Evolutionary conservation across 257 asterid species (phyloP), one percentile per base, ranked within the genome.

Genomic region (Perilla frutescens): DNA sequence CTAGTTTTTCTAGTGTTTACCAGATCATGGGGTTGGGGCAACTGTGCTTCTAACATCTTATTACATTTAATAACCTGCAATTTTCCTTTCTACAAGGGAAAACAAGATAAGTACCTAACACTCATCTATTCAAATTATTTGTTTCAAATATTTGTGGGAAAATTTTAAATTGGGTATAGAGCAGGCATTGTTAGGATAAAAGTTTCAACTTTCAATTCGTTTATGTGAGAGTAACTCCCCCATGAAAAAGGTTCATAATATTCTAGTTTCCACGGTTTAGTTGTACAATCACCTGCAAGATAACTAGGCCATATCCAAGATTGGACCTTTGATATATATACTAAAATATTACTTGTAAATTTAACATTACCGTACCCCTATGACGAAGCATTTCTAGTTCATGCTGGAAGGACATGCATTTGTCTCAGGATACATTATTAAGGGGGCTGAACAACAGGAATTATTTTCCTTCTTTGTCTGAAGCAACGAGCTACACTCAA

Each of bases 41-140:
- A 41, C 63, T 51, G 34, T 48, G 61, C 31, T 56, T 56, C 34
- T 32, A 55, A 66, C 51, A 41, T 44, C 48, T 49, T 51, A 1
- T 41, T 26, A 37, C 62, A 45, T 41, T 29, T 50, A 62, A 39
- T 10, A 62, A n/a, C 20, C 7, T 76, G 70, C 63, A 9, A 34
- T 76, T 44, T 70, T 40, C 34, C 49, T 68, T 62, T 34, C 58
- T n/a, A 54, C 20, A 20, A 20, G 26, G 26, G 26, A 20, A 20
- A 20, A 20, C 26, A 1, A 20, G 26, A 32, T 6, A 1, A 55
- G 40, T 43, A 40, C n/a, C 31, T 53, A 43, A 8, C 45, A 7
- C 26, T 40, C 15, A 4, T 49, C 29, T 1, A 48, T 44, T 20
- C 26, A 20, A 20, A 20, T 20, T 20, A 20, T 20, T 20, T 20